Percentiles rank a stretch among this genome's conserved stretches.
Conservation (phyloP, 108 stramenopile species). For the Skeletonema menzelii region DNA sequence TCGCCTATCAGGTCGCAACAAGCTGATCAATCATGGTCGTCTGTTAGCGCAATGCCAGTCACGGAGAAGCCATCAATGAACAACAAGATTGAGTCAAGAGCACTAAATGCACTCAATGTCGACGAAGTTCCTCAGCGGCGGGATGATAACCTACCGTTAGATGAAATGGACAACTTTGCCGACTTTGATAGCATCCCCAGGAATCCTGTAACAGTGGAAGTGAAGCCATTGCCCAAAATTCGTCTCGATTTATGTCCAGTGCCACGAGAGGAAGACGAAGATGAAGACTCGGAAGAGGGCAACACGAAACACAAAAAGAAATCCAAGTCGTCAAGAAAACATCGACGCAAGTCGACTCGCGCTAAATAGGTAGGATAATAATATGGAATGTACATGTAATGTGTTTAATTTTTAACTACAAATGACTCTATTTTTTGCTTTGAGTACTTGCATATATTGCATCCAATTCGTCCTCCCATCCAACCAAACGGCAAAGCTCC, state of each 20-base stretch:
- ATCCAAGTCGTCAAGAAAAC: constrained; percentile 37
- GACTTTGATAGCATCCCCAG: constrained; percentile 16
- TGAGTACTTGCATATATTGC: constrained; percentile 9
- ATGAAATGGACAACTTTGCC: constrained; percentile 19
- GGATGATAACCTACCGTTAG: background rate
- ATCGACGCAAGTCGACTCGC: constrained; percentile 14
- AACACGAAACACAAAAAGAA: constrained; percentile 39
- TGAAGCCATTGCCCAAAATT: constrained; percentile 86
- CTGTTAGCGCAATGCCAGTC: background rate
- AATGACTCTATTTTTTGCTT: background rate
- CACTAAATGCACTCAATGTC: constrained; percentile 2
- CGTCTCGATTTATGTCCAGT: constrained; percentile 84
- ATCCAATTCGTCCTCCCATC: constrained; percentile 40
- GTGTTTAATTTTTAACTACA: background rate
- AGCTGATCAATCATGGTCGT: background rate
- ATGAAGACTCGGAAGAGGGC: constrained; percentile 37
- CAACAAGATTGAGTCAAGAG: constrained; percentile 25
- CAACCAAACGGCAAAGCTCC: constrained; percentile 20
- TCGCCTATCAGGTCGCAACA: background rate
- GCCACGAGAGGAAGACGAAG: constrained; percentile 88
- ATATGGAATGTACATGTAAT: background rate
- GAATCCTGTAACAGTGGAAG: constrained; percentile 78
- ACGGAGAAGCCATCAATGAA: constrained; percentile 29
- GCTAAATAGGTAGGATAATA: background rate
- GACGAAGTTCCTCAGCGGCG: background rate